These are phyloP conservation scores for Myxozyma melibiosi DNA, from an alignment of 805 yeast species.

Conservation along the genomic window DNA sequence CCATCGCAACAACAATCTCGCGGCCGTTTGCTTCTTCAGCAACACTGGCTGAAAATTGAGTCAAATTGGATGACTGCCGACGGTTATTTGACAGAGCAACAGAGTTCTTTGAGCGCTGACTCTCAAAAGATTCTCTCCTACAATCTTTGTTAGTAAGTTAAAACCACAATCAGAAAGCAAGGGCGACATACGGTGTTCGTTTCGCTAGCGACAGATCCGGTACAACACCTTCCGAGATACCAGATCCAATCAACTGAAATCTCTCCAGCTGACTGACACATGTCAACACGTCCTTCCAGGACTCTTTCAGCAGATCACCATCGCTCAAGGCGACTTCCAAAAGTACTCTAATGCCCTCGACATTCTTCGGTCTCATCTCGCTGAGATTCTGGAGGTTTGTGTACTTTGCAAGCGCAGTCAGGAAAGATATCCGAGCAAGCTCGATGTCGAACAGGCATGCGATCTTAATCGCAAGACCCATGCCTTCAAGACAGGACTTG, in stretches of 20 bases:
- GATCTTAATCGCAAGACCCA: slow-evolving; percentile 77
- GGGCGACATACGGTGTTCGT: slow-evolving; percentile 47
- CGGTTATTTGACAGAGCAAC: not conserved
- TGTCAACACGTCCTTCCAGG: slow-evolving; percentile 84
- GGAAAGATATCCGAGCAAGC: slow-evolving; percentile 83
- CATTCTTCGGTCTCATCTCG: slow-evolving; percentile 76
- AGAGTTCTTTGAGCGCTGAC: slow-evolving; percentile 24
- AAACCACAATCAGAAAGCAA: not conserved
- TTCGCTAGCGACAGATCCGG: slow-evolving; percentile 86
- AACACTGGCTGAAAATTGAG: slow-evolving; percentile 37
- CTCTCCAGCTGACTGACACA: slow-evolving; percentile 91
- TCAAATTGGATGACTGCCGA: slow-evolving; percentile 7
- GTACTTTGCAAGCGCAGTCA: slow-evolving; percentile 87
- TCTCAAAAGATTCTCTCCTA: slow-evolving; percentile 36
- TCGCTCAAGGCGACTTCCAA: slow-evolving; percentile 76
- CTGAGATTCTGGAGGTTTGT: slow-evolving; percentile 76
- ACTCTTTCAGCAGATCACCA: slow-evolving; percentile 68
- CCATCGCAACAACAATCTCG: slow-evolving; percentile 56
- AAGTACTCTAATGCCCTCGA: slow-evolving; percentile 74
- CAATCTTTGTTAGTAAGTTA: not conserved
- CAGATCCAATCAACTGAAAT: slow-evolving; percentile 82
- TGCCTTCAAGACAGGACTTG: slow-evolving; percentile 74
- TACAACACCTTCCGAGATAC: slow-evolving; percentile 76
- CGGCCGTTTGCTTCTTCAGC: slow-evolving; percentile 42
- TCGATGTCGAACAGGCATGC: slow-evolving; percentile 82